Evolutionary conservation across 1,284 basidiomycete genomes (phyloP).

Genomic region (Trichosporon faecale): DNA sequence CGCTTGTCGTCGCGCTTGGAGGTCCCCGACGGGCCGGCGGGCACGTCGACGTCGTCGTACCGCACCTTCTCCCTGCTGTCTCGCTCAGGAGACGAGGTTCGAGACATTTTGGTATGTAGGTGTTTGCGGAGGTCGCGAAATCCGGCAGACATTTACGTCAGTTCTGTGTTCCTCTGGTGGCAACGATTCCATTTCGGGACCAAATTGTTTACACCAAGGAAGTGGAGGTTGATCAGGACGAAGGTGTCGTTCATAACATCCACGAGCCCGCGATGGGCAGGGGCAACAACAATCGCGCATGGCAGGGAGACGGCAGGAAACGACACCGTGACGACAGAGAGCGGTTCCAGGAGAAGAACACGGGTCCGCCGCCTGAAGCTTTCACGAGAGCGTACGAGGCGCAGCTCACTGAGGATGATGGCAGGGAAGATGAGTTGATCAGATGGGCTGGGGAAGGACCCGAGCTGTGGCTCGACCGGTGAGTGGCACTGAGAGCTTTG

Average conservation of each 20-base stretch:
- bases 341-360: not conserved
- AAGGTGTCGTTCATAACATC: not conserved
- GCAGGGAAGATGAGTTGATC: conserved; percentile 24
- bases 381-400: conserved; percentile 42
- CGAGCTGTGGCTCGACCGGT: conserved; percentile 43
- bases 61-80: not conserved
- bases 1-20: not conserved
- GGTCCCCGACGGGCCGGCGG: not conserved
- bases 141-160: not conserved
- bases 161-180: not conserved
- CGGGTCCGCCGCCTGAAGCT: conserved; percentile 13
- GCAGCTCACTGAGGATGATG: conserved; percentile 25
- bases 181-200: not conserved
- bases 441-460: conserved; percentile 30
- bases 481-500: conserved; percentile 25
- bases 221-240: not conserved
- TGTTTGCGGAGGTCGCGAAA: not conserved
- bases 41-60: conserved; percentile 1
- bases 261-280: conserved; percentile 3
- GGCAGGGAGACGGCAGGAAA: not conserved
- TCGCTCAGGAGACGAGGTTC: not conserved
- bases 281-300: not conserved
- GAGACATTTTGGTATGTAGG: not conserved
- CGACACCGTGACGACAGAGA: not conserved
- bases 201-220: conserved; percentile 12